Base-by-base conservation (phyloP, 1,284 basidiomycete genomes). In the Leccinum subrobustum region DNA sequence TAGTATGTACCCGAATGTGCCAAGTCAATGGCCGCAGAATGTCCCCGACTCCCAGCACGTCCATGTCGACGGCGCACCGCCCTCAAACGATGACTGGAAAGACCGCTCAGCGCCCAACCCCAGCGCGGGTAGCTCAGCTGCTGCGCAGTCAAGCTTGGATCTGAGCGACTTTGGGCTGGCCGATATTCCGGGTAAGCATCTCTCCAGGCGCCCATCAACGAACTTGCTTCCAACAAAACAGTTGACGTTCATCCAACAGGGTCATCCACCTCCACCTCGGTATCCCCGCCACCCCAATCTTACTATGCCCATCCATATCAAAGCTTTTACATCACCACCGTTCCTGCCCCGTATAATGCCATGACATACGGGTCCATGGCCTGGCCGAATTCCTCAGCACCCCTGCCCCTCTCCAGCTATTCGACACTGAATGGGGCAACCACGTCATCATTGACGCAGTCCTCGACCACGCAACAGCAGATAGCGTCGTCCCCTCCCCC, bases 351-450 rank as follows among this genome's bases (percentile, higher is more conserved):
- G 5, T 86, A 81, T 73, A 82, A 82, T 64, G 77, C 81, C 4
- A 77, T 85, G 66, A 69, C 80, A 5, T 86, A 86, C 63, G 77
- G 79, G 37, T 64, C 74, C 1, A 70, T 82, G 42, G 66, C 77
- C 23, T 87, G 84, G 83, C 65, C 78, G 1, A 66, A 68, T 29
- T 71, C 78, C 37, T 68, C 77, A 12, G 68, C 77, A 6, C 77
- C 80, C 50, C 73, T 91, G 6, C 89, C 89, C 1, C 72, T 91
- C 33, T 91, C 89, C 7, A 85, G 76, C 61, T 91, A 91, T 65
- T 91, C 89, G 12, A 85, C 85, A 31, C 73, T 91, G 57, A 89
- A 91, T 73, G 89, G 89, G 18, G 89, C 89, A 29, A 91, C 84
- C 4, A 68, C 77, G 3, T 68, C 73, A 3, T 65, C 72, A 33